Evolutionary conservation across 164 flowering plant species (phyloP).

Genomic region (Brasenia schreberi): DNA sequence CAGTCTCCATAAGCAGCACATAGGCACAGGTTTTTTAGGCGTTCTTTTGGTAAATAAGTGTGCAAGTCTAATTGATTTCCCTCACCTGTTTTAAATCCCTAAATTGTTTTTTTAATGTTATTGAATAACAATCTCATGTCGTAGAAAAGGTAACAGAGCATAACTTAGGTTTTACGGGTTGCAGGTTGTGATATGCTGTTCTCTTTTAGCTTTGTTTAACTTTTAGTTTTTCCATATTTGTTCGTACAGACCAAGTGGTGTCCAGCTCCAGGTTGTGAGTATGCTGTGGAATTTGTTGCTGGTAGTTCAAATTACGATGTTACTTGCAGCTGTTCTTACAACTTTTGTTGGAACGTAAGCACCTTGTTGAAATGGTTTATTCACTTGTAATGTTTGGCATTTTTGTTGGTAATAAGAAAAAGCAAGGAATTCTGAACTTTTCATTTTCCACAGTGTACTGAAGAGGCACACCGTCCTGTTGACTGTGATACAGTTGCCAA

Average conservation of each 20-base stretch:
- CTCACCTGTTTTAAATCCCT: no score
- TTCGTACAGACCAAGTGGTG: slow-evolving; percentile 67
- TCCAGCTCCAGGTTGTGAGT: slow-evolving; percentile 84
- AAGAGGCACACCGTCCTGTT: slow-evolving; percentile 93
- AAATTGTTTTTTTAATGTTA: no score
- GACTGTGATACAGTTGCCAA: slow-evolving; percentile 64
- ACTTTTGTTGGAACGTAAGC: slow-evolving; percentile 85
- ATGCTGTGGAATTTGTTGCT: slow-evolving; percentile 55
- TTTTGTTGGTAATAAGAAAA: background rate
- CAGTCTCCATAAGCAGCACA: no score
- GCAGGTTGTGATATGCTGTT: no score
- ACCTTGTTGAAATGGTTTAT: background rate
- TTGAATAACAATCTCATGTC: no score
- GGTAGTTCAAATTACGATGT: slow-evolving; percentile 69
- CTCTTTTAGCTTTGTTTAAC: no score
- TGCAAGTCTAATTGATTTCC: no score
- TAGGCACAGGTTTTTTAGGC: no score
- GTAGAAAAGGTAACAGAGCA: no score
- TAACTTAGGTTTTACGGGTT: no score
- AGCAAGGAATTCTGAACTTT: background rate
- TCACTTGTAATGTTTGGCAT: background rate
- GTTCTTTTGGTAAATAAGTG: no score
- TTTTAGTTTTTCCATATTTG: no score
- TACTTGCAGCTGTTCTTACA: slow-evolving; percentile 49
- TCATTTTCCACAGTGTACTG: slow-evolving; percentile 37